Percentiles rank a stretch among this genome's conserved stretches.
Conservation (phyloP, 164 flowering plant genomes). For the Hamamelis virginiana region DNA sequence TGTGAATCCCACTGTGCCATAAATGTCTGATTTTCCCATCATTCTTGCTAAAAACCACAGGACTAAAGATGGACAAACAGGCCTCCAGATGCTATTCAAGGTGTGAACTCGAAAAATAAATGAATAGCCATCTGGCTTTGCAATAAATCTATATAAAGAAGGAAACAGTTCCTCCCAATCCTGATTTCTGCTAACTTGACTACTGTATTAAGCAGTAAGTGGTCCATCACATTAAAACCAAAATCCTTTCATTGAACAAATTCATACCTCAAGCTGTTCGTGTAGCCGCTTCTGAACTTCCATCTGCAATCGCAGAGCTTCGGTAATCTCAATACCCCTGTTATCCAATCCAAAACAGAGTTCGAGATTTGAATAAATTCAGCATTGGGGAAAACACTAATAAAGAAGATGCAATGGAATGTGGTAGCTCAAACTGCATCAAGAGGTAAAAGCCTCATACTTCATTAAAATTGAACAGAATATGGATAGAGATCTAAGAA, state of each 20-base stretch:
- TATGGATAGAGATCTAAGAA: not conserved
- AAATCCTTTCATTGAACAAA: not conserved
- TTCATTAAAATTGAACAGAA: not conserved
- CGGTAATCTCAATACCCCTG: conserved; percentile 79
- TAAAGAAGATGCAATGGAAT: not conserved
- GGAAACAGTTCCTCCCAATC: too few relatives aligned
- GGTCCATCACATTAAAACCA: not conserved
- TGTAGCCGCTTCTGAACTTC: conserved; percentile 85
- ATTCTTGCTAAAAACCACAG: not conserved
- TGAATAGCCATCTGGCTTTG: not conserved
- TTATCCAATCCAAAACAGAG: conserved; percentile 7
- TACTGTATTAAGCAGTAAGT: not conserved
- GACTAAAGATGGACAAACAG: not conserved
- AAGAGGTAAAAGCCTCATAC: not conserved
- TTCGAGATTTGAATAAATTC: not conserved
- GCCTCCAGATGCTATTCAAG: not conserved
- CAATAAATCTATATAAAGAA: not conserved
- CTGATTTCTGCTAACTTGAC: not conserved
- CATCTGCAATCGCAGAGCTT: conserved; percentile 79
- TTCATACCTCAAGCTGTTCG: conserved; percentile 80
- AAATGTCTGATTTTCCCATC: not conserved
- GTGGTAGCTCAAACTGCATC: not conserved
- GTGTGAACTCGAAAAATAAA: not conserved
- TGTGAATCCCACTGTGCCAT: not conserved
- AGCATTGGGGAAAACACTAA: not conserved